A percentile compares a stretch with the other conserved stretches of the same genome.
These are phyloP conservation scores for Talaromyces rugulosus DNA, from an alignment of 2,329 filamentous ascomycete genomes.

Conservation along the genomic window DNA sequence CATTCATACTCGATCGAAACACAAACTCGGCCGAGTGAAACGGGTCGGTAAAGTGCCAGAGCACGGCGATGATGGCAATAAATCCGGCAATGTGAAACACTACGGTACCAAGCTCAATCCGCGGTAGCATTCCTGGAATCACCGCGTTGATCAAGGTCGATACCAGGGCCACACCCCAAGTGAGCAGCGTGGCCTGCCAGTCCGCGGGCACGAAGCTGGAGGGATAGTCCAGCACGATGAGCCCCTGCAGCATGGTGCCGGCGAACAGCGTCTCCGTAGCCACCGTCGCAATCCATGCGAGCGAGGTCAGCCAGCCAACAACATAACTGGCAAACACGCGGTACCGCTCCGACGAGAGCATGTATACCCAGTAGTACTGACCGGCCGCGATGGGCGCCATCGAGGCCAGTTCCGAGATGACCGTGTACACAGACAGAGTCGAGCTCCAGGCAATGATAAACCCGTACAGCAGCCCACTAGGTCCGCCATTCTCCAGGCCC, in stretches of 20 bases:
- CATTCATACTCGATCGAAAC: conserved; percentile 38
- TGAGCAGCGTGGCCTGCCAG: conserved; percentile 45
- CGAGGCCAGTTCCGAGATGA: conserved; percentile 45
- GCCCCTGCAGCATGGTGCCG: conserved; percentile 43
- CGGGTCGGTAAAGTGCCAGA: conserved; percentile 34
- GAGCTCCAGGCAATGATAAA: conserved; percentile 51
- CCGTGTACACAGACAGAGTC: conserved; percentile 45
- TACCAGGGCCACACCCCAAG: conserved; percentile 36
- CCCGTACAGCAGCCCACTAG: conserved; percentile 48
- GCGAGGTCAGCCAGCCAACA: conserved; percentile 40
- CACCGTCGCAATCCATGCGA: conserved; percentile 43
- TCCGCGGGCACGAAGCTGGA: conserved; percentile 33
- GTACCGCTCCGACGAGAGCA: conserved; percentile 39
- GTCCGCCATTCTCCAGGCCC: conserved; percentile 42
- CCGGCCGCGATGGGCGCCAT: conserved; percentile 46
- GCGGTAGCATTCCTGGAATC: conserved; percentile 33
- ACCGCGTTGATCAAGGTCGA: conserved; percentile 42
- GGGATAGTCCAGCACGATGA: conserved; percentile 41
- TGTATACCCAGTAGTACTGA: conserved; percentile 46
- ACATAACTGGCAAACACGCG: conserved; percentile 42
- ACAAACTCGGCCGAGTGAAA: conserved; percentile 36
- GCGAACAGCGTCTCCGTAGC: conserved; percentile 42
- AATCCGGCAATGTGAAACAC: conserved; percentile 41
- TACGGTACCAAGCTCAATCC: conserved; percentile 35
- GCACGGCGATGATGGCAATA: conserved; percentile 40